Conservation (phyloP, 352 stramenopile species). For the Phytophthora uliginosa region DNA sequence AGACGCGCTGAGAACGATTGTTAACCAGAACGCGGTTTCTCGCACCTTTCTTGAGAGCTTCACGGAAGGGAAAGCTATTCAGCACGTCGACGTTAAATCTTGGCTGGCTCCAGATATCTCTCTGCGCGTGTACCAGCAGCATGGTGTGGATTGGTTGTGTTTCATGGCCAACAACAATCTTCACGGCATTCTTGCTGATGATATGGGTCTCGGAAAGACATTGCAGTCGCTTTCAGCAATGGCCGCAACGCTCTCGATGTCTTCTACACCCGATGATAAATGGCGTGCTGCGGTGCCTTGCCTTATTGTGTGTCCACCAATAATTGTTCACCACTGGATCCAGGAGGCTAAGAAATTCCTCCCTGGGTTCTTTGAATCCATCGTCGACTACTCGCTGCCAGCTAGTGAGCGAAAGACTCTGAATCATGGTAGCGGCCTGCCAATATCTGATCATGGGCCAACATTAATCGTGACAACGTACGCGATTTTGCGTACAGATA, state of each 20-base stretch:
- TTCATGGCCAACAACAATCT: constrained; percentile 82
- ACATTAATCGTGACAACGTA: constrained; percentile 88
- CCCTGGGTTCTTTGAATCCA: constrained; percentile 54
- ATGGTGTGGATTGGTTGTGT: constrained; percentile 81
- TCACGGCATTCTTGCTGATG: constrained; percentile 85
- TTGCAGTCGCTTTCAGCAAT: constrained; percentile 95
- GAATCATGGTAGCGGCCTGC: constrained; percentile 37
- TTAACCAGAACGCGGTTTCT: constrained; percentile 64
- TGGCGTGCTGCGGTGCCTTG: constrained; percentile 10
- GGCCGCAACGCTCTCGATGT: constrained; percentile 57
- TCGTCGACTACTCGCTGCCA: constrained; percentile 86
- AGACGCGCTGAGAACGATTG: constrained; percentile 36
- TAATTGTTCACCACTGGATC: constrained; percentile 97
- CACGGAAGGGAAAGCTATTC: constrained; percentile 65
- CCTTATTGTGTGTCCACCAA: constrained; percentile 96
- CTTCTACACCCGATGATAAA: neutral
- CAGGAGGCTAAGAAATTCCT: constrained; percentile 93
- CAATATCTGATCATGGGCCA: constrained; percentile 7
- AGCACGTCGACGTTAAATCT: constrained; percentile 39
- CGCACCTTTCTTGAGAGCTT: constrained; percentile 78
- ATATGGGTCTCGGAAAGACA: constrained; percentile 97
- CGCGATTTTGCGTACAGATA: constrained; percentile 84
- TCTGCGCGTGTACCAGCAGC: constrained; percentile 81
- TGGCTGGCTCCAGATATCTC: constrained; percentile 42
- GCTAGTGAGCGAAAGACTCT: constrained; percentile 54